Conservation (phyloP, 2,329 filamentous ascomycete genomes). For the Colletotrichum limetticola region DNA sequence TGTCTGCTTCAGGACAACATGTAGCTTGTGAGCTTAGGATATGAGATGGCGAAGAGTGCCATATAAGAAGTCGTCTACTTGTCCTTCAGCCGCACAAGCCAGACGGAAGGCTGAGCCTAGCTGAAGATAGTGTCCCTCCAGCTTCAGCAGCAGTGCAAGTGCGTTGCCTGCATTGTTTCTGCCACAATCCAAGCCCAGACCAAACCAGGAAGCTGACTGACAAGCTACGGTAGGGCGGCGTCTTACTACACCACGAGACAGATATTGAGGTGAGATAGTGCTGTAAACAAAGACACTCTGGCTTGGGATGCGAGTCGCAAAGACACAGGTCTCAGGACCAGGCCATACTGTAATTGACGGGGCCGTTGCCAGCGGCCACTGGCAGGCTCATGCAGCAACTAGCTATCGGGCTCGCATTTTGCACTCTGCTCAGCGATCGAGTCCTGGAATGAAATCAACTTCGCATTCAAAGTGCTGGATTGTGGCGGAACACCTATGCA, state of each 20-base stretch:
- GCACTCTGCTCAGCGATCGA: neutral
- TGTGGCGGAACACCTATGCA: neutral
- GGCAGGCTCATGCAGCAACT: neutral
- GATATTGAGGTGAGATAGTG: neutral
- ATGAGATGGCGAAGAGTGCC: neutral
- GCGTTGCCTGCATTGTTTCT: neutral
- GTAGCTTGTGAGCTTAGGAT: neutral
- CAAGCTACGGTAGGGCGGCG: conserved; percentile 15
- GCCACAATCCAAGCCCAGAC: neutral
- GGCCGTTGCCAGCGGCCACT: neutral
- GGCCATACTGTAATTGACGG: neutral
- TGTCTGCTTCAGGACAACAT: no score
- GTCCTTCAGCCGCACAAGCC: neutral
- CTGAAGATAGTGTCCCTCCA: neutral
- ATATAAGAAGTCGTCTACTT: neutral
- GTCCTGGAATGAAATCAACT: neutral
- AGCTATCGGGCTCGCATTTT: neutral
- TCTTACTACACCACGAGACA: neutral
- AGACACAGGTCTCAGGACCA: neutral
- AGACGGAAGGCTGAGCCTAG: neutral
- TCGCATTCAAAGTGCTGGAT: neutral
- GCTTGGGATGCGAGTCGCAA: neutral
- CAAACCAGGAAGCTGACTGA: neutral
- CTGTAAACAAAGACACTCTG: neutral
- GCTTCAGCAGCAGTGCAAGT: neutral